These are phyloP conservation scores for Suillus decipiens DNA, from an alignment of 768 basidiomycete genomes.

Conservation along the genomic window DNA sequence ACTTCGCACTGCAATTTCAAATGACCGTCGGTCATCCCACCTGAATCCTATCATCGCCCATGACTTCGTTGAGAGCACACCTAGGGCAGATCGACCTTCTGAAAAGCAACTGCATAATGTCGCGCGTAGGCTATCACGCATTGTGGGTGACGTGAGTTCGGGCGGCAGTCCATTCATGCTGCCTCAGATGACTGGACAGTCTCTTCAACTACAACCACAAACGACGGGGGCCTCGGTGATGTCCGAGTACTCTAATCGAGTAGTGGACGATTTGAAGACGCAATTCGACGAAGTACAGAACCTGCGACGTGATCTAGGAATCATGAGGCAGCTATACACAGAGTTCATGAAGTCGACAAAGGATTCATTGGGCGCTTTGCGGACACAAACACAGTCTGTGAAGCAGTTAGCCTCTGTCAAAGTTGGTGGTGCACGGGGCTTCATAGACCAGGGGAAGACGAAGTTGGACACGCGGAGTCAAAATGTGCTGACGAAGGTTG, in stretches of 20 bases:
- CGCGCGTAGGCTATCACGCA: conserved; percentile 73
- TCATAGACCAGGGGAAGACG: conserved; percentile 89
- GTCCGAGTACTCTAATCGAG: conserved; percentile 71
- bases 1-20: conserved; percentile 65
- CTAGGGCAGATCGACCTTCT: conserved; percentile 64
- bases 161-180: conserved; percentile 40
- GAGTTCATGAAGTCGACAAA: conserved; percentile 94
- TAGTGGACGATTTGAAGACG: conserved; percentile 81
- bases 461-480: conserved; percentile 90
- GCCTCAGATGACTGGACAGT: conserved; percentile 70
- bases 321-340: conserved; percentile 92
- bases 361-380: conserved; percentile 74
- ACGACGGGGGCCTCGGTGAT: conserved; percentile 73
- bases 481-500: conserved; percentile 87
- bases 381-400: conserved; percentile 84
- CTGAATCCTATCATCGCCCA: conserved; percentile 50
- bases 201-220: conserved; percentile 59
- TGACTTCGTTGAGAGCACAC: conserved; percentile 66
- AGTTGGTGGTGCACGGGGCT: conserved; percentile 83
- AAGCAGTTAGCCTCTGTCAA: conserved; percentile 81
- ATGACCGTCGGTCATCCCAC: conserved; percentile 53
- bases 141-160: conserved; percentile 50
- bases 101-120: conserved; percentile 74
- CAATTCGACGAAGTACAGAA: conserved; percentile 97
- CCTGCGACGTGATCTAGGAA: conserved; percentile 87